A percentile compares a stretch with the other conserved stretches of the same genome.
phyloP scores from a whole-genome alignment of 1,284 basidiomycete species.

The Boletus austroedulis region DNA sequence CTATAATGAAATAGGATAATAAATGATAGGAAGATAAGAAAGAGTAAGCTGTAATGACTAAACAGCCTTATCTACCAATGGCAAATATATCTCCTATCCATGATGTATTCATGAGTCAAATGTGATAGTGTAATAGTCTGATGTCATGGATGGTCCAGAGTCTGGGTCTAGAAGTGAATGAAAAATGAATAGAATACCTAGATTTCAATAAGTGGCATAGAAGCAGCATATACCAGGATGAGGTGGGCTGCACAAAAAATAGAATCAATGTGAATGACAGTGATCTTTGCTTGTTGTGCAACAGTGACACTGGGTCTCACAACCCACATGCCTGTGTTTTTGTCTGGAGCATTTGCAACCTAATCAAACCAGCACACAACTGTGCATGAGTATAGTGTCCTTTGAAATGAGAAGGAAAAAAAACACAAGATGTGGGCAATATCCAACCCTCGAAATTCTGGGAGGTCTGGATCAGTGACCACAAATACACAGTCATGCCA shows the following conservation, averaged over 20 bases:
- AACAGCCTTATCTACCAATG: too few relatives aligned
- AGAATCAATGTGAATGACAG: slow-evolving; percentile 8
- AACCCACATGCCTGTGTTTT: slow-evolving; percentile 12
- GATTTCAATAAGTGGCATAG: too few relatives aligned
- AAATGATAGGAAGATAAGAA: too few relatives aligned
- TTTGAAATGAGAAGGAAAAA: slow-evolving; percentile 4
- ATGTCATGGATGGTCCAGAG: too few relatives aligned
- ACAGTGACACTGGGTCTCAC: not conserved
- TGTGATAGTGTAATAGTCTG: too few relatives aligned
- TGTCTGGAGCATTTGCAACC: not conserved
- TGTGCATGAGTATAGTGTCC: slow-evolving; percentile 3
- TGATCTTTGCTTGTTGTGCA: not conserved
- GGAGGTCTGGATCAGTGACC: not conserved
- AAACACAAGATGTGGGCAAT: not conserved
- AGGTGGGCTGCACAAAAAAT: slow-evolving; percentile 11
- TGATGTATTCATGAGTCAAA: too few relatives aligned
- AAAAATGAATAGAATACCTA: too few relatives aligned
- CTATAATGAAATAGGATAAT: too few relatives aligned
- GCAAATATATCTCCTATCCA: too few relatives aligned
- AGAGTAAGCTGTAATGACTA: too few relatives aligned
- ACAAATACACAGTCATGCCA: slow-evolving; percentile 10
- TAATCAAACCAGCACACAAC: slow-evolving; percentile 12
- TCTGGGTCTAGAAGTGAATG: too few relatives aligned
- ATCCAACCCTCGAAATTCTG: not conserved
- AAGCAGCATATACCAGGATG: slow-evolving; percentile 8